Evolutionary conservation across 176 grass and related monocot genomes (phyloP).

Genomic region (Carex parvula): DNA sequence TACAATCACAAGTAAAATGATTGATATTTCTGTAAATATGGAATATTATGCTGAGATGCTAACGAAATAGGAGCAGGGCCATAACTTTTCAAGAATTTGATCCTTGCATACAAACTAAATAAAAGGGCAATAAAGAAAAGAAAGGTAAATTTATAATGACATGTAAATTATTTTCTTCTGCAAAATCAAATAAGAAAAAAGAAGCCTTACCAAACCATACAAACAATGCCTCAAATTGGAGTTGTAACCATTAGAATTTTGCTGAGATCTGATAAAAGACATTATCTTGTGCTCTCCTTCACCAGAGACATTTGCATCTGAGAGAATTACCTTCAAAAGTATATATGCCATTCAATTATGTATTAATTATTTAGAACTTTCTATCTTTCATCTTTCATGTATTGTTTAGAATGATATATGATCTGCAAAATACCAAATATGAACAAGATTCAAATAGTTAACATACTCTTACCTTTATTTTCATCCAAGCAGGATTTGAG

Average conservation of each 20-base stretch:
- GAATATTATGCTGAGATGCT: neutral
- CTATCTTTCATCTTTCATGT: neutral
- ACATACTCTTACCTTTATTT: slow-evolving; percentile 43
- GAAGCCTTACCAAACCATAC: slow-evolving; percentile 58
- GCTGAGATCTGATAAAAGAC: slow-evolving; percentile 60
- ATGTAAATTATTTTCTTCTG: neutral
- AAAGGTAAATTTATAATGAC: neutral
- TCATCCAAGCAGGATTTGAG: slow-evolving; percentile 39
- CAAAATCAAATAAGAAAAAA: neutral
- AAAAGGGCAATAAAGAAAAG: neutral
- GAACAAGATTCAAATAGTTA: neutral
- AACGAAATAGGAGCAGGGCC: neutral
- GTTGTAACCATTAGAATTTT: slow-evolving; percentile 43
- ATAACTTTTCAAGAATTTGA: neutral
- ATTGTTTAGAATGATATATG: neutral
- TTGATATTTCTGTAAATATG: neutral
- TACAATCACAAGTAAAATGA: neutral
- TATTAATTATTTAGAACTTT: neutral
- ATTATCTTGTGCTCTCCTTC: slow-evolving; percentile 94
- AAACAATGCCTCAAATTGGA: slow-evolving; percentile 70
- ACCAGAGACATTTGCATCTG: slow-evolving; percentile 69
- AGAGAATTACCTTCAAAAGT: slow-evolving; percentile 53
- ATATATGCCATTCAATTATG: neutral
- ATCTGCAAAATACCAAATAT: neutral
- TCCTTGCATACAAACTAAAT: neutral